Percentiles rank a stretch among this genome's conserved stretches.
Evolutionary conservation across 2,329 filamentous ascomycete genomes (phyloP).

Genomic region (Ophiostoma piceae): DNA sequence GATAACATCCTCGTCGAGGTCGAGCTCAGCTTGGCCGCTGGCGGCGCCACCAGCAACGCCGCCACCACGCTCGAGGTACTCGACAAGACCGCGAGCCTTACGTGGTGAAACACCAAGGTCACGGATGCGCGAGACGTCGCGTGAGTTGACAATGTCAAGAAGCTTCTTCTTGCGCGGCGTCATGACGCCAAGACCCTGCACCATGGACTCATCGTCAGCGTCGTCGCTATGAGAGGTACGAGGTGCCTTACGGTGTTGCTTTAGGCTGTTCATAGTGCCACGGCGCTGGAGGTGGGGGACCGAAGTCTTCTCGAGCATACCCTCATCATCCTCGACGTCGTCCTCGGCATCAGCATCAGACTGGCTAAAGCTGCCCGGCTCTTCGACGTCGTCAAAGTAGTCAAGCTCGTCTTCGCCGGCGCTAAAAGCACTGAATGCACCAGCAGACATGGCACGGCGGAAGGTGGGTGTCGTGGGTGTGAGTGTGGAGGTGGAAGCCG

Average conservation of each 20-base stretch:
- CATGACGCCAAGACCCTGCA: slow-evolving; percentile 27
- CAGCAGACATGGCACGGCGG: slow-evolving; percentile 30
- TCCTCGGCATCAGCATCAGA: slow-evolving; percentile 39
- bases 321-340: slow-evolving; percentile 40
- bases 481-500: background rate
- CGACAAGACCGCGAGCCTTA: slow-evolving; percentile 31
- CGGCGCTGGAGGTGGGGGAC: slow-evolving; percentile 13
- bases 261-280: background rate
- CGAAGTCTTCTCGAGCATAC: slow-evolving; percentile 25
- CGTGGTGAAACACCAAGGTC: slow-evolving; percentile 3
- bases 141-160: slow-evolving; percentile 67
- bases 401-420: slow-evolving; percentile 23
- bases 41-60: background rate
- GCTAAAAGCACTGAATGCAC: background rate
- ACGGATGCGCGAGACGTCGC: slow-evolving; percentile 46
- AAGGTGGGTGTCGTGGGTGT: slow-evolving; percentile 36
- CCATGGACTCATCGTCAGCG: slow-evolving; percentile 41
- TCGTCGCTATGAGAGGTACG: slow-evolving; percentile 31
- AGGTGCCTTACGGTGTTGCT: slow-evolving; percentile 24
- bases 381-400: slow-evolving; percentile 37
- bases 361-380: background rate
- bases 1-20: background rate
- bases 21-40: background rate
- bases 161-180: slow-evolving; percentile 56
- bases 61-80: background rate